phyloP scores from a whole-genome alignment of 495 filamentous ascomycete species.

The Xylaria castorea region DNA sequence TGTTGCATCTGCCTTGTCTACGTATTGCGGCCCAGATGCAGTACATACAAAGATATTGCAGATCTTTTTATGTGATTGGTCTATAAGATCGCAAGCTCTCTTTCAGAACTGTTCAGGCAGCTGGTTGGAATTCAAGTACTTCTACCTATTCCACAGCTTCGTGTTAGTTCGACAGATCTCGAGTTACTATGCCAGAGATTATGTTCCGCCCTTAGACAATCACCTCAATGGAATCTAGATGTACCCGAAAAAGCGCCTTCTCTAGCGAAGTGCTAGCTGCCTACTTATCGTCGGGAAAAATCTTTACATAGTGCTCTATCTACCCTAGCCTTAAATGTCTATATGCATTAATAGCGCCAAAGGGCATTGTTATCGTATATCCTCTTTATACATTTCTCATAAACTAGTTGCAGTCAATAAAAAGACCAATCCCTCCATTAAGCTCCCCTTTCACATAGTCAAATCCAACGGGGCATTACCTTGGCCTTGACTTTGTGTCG shows the following conservation, averaged over 20 bases:
- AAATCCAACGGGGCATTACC: background rate
- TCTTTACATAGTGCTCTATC: background rate
- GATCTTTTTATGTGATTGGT: no score
- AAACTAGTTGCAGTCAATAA: background rate
- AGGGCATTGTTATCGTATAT: background rate
- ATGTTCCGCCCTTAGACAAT: background rate
- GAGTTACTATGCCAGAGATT: background rate
- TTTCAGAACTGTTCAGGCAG: no score
- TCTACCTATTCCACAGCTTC: no score
- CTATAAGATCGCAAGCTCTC: no score
- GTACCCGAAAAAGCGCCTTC: background rate
- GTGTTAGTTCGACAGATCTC: background rate
- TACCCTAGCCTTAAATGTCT: background rate
- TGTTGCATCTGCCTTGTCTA: no score
- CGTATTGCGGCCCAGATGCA: no score
- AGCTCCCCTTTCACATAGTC: background rate
- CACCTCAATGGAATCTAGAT: background rate
- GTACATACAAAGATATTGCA: no score
- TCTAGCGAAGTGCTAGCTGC: background rate
- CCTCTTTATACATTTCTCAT: background rate
- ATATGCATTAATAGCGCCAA: background rate
- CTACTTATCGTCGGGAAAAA: background rate
- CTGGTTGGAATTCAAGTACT: no score
- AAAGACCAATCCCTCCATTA: background rate
- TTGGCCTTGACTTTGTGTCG: conserved; percentile 34